A percentile compares a stretch with the other conserved stretches of the same genome.
Conservation (phyloP, 208 protist species). For the Leptomonas seymouri region DNA sequence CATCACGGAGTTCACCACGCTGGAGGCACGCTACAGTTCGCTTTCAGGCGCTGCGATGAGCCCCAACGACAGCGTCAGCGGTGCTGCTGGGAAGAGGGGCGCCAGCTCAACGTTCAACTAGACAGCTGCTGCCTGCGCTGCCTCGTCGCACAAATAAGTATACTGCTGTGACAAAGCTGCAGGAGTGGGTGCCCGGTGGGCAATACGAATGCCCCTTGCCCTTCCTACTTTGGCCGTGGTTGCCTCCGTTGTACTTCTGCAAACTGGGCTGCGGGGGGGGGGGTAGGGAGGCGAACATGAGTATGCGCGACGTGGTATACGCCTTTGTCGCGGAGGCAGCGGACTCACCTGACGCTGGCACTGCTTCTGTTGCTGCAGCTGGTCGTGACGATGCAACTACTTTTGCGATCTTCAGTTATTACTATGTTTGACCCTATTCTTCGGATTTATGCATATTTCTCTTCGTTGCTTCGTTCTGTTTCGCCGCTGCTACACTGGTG, state of each 20-base stretch:
- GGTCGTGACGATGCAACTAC: too few species aligned
- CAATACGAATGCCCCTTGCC: conserved; percentile 35
- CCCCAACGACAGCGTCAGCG: background rate
- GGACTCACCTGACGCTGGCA: background rate
- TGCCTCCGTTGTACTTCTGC: conserved; percentile 41
- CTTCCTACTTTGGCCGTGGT: conserved; percentile 36
- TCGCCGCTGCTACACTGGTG: too few species aligned
- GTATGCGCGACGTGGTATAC: conserved; percentile 25
- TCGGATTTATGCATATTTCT: too few species aligned
- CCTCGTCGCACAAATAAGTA: background rate
- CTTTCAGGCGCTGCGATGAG: conserved; percentile 6
- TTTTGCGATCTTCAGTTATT: too few species aligned
- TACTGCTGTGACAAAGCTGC: background rate
- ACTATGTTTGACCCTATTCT: too few species aligned
- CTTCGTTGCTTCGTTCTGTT: too few species aligned
- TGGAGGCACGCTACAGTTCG: conserved; percentile 2
- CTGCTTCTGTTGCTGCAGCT: background rate
- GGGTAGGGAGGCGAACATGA: conserved; percentile 3
- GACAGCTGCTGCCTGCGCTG: background rate
- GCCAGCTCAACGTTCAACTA: too few species aligned
- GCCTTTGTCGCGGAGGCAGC: conserved; percentile 7
- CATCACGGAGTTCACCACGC: background rate
- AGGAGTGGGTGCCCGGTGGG: conserved; percentile 12
- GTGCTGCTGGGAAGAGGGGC: background rate
- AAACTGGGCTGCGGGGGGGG: conserved; percentile 3